phyloP scores from a whole-genome alignment of 1,139 yeast genomes.

The Torulaspora pretoriensis region DNA sequence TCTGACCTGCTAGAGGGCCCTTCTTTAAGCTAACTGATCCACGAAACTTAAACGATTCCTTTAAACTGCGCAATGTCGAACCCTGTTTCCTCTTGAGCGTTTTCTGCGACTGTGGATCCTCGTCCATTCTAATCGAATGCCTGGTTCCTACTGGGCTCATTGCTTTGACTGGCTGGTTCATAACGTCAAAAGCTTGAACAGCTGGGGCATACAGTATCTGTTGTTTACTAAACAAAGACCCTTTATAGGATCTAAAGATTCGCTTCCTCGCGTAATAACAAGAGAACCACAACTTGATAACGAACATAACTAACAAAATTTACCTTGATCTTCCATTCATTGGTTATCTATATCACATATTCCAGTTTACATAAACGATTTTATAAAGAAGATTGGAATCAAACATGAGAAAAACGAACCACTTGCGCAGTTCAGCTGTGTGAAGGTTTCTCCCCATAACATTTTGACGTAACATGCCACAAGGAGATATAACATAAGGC shows the following conservation, averaged over 20 bases:
- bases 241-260: background rate
- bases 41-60: slow-evolving; percentile 14
- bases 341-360: slow-evolving; percentile 21
- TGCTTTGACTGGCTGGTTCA: background rate
- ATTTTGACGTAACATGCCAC: slow-evolving; percentile 21
- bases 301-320: slow-evolving; percentile 1
- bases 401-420: slow-evolving; percentile 5
- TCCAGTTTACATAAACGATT: slow-evolving; percentile 15
- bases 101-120: slow-evolving; percentile 3
- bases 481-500: slow-evolving; percentile 8
- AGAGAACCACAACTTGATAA: slow-evolving; percentile 4
- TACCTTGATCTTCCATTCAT: slow-evolving; percentile 8
- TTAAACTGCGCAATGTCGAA: slow-evolving; percentile 12
- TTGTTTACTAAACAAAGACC: background rate
- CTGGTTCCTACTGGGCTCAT: slow-evolving; percentile 1
- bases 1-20: background rate
- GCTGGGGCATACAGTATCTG: background rate
- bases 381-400: slow-evolving; percentile 9
- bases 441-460: slow-evolving; percentile 3
- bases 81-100: slow-evolving; percentile 9
- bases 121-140: background rate
- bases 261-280: background rate
- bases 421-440: slow-evolving; percentile 4
- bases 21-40: slow-evolving; percentile 11
- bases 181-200: background rate